Base-by-base conservation (phyloP, 176 grass and related monocot genomes). In the Zizania latifolia region DNA sequence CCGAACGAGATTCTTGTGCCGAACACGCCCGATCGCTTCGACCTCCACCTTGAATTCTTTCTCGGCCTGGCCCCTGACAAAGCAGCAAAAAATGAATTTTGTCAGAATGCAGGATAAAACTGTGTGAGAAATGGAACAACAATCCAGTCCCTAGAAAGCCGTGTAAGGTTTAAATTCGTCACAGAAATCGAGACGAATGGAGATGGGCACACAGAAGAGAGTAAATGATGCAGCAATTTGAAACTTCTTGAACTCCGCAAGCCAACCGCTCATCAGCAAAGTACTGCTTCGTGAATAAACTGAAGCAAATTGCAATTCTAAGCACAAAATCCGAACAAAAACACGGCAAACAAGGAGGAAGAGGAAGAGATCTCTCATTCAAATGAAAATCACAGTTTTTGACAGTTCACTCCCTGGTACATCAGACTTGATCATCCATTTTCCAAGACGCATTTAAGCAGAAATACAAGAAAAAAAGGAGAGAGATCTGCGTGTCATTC, bases 31-130 rank as follows among this genome's bases (percentile, higher is more conserved):
- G 41, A 93, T 97, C 5, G 83, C 58, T 64, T 97, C 94, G 15
- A 97, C 94, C 78, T 97, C 90, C 26, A 97, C 86, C 81, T 89
- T 97, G 88, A 97, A 97, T 66, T 97, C 94, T 81, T 89, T 97
- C 83, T 97, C 90, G n/a, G 94, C 94, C 64, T 97, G 94, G 19
- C 94, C 94, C 83, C 94, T 97, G 83, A 29, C 23, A 32, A 77
- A 72, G 46, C 46, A 58, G 45, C 26, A 34, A 62, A 70, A 65
- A 58, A 59, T 0, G 8, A 1, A 58, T 22, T 44, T 68, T 6
- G 6, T 36, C 78, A 65, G 65, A 55, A 34, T 61, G 14, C 24
- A 29, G 63, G 41, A 65, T 11, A 55, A 48, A 24, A 34, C 8
- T 3, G 21, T 23, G 33, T 26, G 31, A 16, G 56, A 70, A 54